Evolutionary conservation across 306 rosid genomes (phyloP), one percentile per base, ranked within the genome.

Genomic region (Gleditsia sinensis): DNA sequence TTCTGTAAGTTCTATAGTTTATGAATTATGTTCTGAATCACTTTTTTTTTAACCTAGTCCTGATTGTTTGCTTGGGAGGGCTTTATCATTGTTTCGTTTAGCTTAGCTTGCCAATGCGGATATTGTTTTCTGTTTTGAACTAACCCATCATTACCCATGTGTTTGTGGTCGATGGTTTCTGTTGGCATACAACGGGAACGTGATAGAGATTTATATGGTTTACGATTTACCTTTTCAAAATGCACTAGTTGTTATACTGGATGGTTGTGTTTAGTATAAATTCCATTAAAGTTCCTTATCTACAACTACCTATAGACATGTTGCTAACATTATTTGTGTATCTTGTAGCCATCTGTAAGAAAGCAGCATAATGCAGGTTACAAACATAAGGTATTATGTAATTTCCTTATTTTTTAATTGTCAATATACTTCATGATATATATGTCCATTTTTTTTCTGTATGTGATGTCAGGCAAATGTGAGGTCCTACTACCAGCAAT

Each of bases 301-400:
- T 4, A 3, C 43, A 65, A 19, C 1, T 45, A 28, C 10, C n/a
- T n/a, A n/a, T n/a, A n/a, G n/a, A n/a, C n/a, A n/a, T 32, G 36
- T 77, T 24, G 55, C 69, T 74, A 21, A 77, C 24, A 19, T 48
- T 12, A 23, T 12, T 40, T 72, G 14, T 72, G 39, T 64, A 46
- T 78, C 3, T 78, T 78, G 75, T 90, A 95, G 99, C 98, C 99
- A 61, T 95, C 99, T 6, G 98, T 95, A 7, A 89, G 99, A 83
- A 95, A 92, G 82, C 99, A 95, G 80, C 99, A 95, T 70, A 95
- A 95, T 78, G 94, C 99, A 23, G 99, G 99, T 64, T 95, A 95
- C 80, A 95, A 94, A 33, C 98, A 94, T 73, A 94, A 94, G 98
- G 98, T 91, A 77, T 51, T 19, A 3, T 34, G 69, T 25, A 73